Evolutionary conservation across 164 flowering plant species (phyloP).

Genomic region (Houttuynia cordata): DNA sequence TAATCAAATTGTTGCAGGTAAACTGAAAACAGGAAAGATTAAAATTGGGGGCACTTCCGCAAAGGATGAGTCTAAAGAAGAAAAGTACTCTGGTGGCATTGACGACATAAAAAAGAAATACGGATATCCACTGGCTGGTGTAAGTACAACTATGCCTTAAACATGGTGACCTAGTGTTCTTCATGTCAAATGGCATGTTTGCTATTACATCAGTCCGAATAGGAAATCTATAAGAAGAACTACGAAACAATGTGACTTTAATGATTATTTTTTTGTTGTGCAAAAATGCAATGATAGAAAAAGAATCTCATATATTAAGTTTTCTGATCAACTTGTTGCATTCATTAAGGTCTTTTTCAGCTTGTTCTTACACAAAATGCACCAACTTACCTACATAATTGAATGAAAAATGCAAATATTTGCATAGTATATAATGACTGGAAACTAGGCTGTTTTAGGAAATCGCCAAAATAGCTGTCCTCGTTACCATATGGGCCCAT

Average conservation of each 20-base stretch:
- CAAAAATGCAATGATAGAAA: not conserved
- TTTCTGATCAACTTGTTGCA: not conserved
- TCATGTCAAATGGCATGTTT: slow-evolving; percentile 35
- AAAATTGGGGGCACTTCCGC: slow-evolving; percentile 39
- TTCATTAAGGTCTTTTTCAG: no score
- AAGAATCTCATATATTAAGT: not conserved
- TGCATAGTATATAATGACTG: no score
- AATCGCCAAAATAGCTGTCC: no score
- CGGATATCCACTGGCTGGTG: slow-evolving; percentile 47
- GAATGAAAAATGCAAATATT: no score
- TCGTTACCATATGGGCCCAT: not conserved
- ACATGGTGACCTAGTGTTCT: not conserved
- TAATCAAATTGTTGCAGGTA: slow-evolving; percentile 66
- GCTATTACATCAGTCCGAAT: slow-evolving; percentile 33
- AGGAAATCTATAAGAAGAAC: slow-evolving; percentile 79
- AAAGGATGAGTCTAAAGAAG: slow-evolving; percentile 45
- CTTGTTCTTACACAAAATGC: no score
- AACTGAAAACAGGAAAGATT: slow-evolving; percentile 40
- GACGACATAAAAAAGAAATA: slow-evolving; percentile 86
- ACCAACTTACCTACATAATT: no score
- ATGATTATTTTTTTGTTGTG: slow-evolving; percentile 23
- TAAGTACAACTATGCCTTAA: slow-evolving; percentile 21
- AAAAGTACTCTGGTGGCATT: slow-evolving; percentile 34
- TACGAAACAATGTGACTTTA: slow-evolving; percentile 40
- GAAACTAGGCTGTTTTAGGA: no score